Base-by-base conservation (phyloP, 2,329 filamentous ascomycete genomes). In the Parasarocladium wereldwijsianum region DNA sequence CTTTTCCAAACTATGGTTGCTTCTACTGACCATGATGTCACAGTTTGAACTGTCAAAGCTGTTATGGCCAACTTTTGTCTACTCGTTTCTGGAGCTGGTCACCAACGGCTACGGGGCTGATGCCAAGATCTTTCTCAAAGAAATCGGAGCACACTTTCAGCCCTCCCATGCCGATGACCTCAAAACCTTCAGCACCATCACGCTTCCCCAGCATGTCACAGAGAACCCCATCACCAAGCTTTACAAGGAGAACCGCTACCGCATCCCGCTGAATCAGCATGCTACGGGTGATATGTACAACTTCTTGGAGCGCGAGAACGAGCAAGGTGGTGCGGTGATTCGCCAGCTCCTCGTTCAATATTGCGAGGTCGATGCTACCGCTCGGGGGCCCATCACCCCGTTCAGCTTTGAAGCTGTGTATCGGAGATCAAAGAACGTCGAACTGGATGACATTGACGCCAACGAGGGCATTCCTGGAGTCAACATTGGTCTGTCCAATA, bases 51-150 rank as follows among this genome's bases (percentile, higher is more conserved):
- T 98, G 3, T 69, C 73, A 34, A 85, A 92, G 40, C 62, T 96
- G 4, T 58, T 93, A 11, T 98, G 90, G 85, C 90, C 90, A 0
- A 60, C 92, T 1, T 96, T 94, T 45, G 81, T 96, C 29, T 93
- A 98, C 53, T 90, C 83, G 0, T 94, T 81, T 47, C 62, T 98
- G 16, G 76, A 83, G 34, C 68, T 96, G 32, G 68, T 92, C 17
- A 64, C 64, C 19, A 71, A 83, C 35, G 74, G 73, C 38, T 85
- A 79, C 41, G 58, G 69, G 2, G 69, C 70, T 22, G 83, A 93
- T 34, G 74, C 76, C 10, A 75, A 80, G 40, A 59, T 66, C 2
- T 87, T 93, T 46, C 75, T 92, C 36, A 66, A 70, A 17, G 62
- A 67, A 4, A 74, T 82, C 44, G 74, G 73, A 32, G 45, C 51